Percentiles rank a stretch among this genome's conserved stretches.
Conservation (phyloP, 192 early-diverging fungal species). For the Umbelopsis ramanniana region DNA sequence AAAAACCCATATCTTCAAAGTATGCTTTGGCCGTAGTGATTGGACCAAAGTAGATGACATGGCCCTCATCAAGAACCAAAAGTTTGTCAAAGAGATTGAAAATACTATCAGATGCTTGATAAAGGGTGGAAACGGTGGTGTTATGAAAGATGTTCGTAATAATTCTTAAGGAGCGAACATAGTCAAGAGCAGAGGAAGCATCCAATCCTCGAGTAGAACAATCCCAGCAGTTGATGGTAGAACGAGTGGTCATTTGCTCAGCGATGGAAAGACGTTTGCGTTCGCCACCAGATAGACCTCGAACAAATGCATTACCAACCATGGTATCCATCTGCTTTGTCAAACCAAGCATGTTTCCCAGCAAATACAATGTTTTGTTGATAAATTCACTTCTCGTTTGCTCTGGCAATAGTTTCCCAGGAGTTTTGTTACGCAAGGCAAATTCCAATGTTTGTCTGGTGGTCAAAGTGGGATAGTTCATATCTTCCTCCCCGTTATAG, state of each 20-base stretch:
- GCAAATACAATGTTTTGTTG: constrained; percentile 49
- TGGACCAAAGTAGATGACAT: constrained; percentile 74
- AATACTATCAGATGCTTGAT: constrained; percentile 80
- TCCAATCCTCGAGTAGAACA: constrained; percentile 76
- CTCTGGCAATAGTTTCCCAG: constrained; percentile 54
- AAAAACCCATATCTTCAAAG: constrained; percentile 65
- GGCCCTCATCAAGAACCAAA: constrained; percentile 68
- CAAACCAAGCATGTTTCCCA: constrained; percentile 55
- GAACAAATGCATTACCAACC: constrained; percentile 76
- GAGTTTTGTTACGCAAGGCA: constrained; percentile 76
- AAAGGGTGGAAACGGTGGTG: constrained; percentile 61
- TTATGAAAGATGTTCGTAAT: constrained; percentile 71
- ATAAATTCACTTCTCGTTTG: constrained; percentile 54
- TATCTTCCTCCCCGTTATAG: constrained; percentile 84
- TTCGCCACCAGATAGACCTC: constrained; percentile 83
- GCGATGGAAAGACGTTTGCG: constrained; percentile 80
- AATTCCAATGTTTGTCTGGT: constrained; percentile 79
- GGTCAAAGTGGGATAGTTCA: constrained; percentile 79
- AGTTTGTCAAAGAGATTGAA: constrained; percentile 75
- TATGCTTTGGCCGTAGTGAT: constrained; percentile 59
- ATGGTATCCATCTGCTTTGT: constrained; percentile 71
- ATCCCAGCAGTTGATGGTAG: constrained; percentile 64
- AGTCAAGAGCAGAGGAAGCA: constrained; percentile 82
- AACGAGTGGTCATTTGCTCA: constrained; percentile 71
- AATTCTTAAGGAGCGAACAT: constrained; percentile 74